phyloP scores from a whole-genome alignment of 805 yeast species.

The Scheffersomyces spartinae region DNA sequence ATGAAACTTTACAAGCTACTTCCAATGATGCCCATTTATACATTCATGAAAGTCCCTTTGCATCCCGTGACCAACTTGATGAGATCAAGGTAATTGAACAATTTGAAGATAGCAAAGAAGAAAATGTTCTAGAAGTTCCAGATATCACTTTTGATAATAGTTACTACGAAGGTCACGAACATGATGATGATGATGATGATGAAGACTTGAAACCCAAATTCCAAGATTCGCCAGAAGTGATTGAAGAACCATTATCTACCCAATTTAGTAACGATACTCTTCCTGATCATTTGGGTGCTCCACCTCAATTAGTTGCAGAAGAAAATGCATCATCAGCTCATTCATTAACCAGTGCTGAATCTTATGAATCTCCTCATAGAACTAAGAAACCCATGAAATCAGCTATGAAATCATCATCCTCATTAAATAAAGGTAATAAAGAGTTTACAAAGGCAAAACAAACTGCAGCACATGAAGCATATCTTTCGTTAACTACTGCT shows the following conservation, averaged over 20 bases:
- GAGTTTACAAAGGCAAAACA: conserved; percentile 7
- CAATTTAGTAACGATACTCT: too few species aligned
- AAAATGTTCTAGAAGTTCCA: not conserved
- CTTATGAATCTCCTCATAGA: conserved; percentile 4
- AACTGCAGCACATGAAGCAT: conserved; percentile 50
- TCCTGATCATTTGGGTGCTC: too few species aligned
- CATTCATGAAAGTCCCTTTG: too few species aligned
- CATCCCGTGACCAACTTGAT: too few species aligned
- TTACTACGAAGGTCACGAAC: not conserved
- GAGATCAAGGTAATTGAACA: too few species aligned
- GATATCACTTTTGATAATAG: not conserved
- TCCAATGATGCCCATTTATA: too few species aligned
- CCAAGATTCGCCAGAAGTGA: too few species aligned
- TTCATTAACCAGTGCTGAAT: conserved; percentile 16
- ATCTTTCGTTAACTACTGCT: conserved; percentile 61
- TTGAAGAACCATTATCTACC: too few species aligned
- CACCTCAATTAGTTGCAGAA: conserved; percentile 3
- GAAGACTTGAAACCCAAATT: not conserved
- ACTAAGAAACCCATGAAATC: too few species aligned
- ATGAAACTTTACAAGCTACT: too few species aligned
- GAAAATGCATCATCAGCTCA: conserved; percentile 16
- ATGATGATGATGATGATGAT: not conserved
- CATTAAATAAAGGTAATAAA: conserved; percentile 7
- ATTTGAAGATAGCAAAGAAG: not conserved
- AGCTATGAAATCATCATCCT: conserved; percentile 33